These are phyloP conservation scores for Clathrus columnatus DNA, from an alignment of 768 basidiomycete genomes.

Conservation along the genomic window DNA sequence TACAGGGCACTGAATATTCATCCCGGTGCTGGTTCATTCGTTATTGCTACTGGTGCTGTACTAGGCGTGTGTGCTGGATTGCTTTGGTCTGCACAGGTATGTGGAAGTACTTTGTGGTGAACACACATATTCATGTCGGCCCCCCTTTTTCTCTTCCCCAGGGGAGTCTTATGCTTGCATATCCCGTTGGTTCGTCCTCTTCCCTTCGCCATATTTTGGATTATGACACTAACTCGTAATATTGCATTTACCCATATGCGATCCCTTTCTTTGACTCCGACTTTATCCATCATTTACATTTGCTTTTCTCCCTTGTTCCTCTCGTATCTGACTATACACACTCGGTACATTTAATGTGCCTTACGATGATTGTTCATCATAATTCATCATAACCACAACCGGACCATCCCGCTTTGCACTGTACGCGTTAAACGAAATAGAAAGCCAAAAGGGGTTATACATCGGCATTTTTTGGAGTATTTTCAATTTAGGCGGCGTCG, in stretches of 20 bases:
- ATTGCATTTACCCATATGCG: not conserved
- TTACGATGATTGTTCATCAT: not conserved
- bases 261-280: not conserved
- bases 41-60: slow-evolving; percentile 61
- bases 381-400: not conserved
- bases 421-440: slow-evolving; percentile 19
- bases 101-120: slow-evolving; percentile 13
- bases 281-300: not conserved
- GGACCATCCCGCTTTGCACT: not conserved
- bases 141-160: not conserved
- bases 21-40: slow-evolving; percentile 47
- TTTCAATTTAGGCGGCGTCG: slow-evolving; percentile 75
- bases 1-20: slow-evolving; percentile 64
- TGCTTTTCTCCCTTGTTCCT: not conserved
- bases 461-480: slow-evolving; percentile 80
- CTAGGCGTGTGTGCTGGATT: slow-evolving; percentile 66
- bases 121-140: not conserved
- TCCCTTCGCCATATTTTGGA: not conserved
- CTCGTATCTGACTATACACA: too few relatives aligned
- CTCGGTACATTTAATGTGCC: not conserved
- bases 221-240: not conserved
- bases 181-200: slow-evolving; percentile 43
- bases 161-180: slow-evolving; percentile 57
- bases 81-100: slow-evolving; percentile 82
- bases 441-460: slow-evolving; percentile 65